Base-by-base conservation (phyloP, 179 eudicot species). In the Pouteria campechiana region DNA sequence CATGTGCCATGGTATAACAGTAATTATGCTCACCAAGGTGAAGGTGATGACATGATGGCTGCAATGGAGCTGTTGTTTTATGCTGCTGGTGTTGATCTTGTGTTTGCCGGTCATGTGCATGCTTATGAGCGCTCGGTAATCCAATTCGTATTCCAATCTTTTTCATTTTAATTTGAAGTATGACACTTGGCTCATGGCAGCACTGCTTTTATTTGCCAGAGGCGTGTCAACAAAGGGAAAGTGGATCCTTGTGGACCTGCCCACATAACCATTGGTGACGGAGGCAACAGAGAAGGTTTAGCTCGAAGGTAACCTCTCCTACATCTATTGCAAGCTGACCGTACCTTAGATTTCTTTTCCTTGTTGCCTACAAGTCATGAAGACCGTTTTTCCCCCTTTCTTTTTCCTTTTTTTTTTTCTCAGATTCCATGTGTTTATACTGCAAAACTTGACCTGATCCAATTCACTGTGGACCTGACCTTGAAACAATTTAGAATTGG, bases 1-100 rank as follows among this genome's bases (percentile, higher is more conserved):
- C 98, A 90, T 55, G 94, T 65, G 31, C 98, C 98, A 46, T 90
- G 98, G 98, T 90, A 90, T 57, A 90, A 90, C 58, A 86, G 82
- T 63, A 90, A 90, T 38, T 12, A 36, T 37, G 98, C 96, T 68
- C 98, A 90, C 63, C 94, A 86, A 67, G 75, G 92, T 38, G 98
- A 86, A 77, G 96, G 92, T 11, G 94, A 82, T 32, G 65, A 43
- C 17, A 90, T 90, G 98, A 90, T 79, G 96, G 68, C 62, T 9
- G 53, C 77, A 35, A 72, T 90, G 76, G 98, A 90, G 57, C 87
- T 82, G 15, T 63, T 86, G 77, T 79, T 90, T 42, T 61, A 87
- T 63, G 82, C 80, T 61, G 98, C 98, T 60, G 88, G 96, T 58
- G 94, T 64, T 8, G 98, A 90, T 69, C 46, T 86, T 9, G 80